Conservation (phyloP, 2,329 filamentous ascomycete genomes). For the Penicillium sp. region DNA sequence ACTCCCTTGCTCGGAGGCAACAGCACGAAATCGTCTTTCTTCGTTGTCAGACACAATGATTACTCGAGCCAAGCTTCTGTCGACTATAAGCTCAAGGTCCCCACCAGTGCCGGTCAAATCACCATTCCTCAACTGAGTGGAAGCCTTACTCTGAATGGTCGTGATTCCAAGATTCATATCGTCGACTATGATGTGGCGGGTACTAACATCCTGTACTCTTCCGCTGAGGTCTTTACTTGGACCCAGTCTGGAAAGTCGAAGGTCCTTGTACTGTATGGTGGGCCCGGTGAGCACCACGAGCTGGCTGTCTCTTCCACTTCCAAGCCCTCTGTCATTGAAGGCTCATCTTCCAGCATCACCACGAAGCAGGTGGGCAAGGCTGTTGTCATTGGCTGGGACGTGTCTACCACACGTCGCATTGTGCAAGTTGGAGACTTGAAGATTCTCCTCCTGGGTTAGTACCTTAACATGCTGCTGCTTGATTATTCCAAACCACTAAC, state of each 20-base stretch:
- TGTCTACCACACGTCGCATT: slow-evolving; percentile 50
- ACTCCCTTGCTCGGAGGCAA: slow-evolving; percentile 62
- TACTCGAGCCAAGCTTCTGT: slow-evolving; percentile 62
- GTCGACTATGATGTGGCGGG: slow-evolving; percentile 45
- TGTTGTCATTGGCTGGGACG: slow-evolving; percentile 55
- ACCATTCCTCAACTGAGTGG: slow-evolving; percentile 46
- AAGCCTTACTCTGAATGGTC: slow-evolving; percentile 40
- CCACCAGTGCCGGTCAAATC: slow-evolving; percentile 42
- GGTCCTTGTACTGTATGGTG: slow-evolving; percentile 45
- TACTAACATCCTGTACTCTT: slow-evolving; percentile 46
- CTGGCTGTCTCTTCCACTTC: slow-evolving; percentile 37
- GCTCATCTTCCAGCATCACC: slow-evolving; percentile 33
- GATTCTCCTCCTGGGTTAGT: slow-evolving; percentile 57
- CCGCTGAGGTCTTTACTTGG: slow-evolving; percentile 50
- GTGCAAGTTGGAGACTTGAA: slow-evolving; percentile 48
- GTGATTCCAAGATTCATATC: slow-evolving; percentile 49
- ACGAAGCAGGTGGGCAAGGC: slow-evolving; percentile 31
- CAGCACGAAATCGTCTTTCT: slow-evolving; percentile 54
- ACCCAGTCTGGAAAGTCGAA: slow-evolving; percentile 63
- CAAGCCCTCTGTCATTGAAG: slow-evolving; percentile 32
- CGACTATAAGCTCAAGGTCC: slow-evolving; percentile 64
- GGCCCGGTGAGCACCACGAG: slow-evolving; percentile 43
- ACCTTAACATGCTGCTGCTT: neutral
- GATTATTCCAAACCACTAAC: slow-evolving; percentile 12
- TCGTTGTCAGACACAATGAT: slow-evolving; percentile 66